These are phyloP conservation scores for Ziziphus jujuba DNA, from an alignment of 306 rosid species.

Conservation along the genomic window DNA sequence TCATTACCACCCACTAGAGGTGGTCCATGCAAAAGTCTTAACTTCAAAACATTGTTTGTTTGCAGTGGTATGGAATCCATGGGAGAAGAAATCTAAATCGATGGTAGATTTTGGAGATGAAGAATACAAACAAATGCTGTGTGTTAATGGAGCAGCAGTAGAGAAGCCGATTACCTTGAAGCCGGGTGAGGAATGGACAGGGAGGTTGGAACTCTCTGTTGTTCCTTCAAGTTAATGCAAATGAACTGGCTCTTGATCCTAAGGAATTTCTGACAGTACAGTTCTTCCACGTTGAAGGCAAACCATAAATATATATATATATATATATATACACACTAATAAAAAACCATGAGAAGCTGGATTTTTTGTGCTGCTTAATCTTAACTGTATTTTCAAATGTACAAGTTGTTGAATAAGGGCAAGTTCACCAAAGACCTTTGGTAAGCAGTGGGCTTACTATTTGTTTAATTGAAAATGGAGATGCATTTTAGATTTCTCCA, in stretches of 20 bases:
- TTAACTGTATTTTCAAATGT: slow-evolving; percentile 3
- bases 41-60: slow-evolving; percentile 9
- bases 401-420: slow-evolving; percentile 12
- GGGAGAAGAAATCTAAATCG: slow-evolving; percentile 72
- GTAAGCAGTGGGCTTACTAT: too few species aligned
- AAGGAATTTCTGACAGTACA: not conserved
- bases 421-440: not conserved
- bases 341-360: not conserved
- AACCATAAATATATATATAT: too few species aligned
- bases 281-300: not conserved
- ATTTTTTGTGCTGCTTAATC: not conserved
- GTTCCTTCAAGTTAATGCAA: slow-evolving; percentile 55
- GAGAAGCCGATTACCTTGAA: slow-evolving; percentile 73
- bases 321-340: too few species aligned
- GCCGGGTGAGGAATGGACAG: slow-evolving; percentile 88
- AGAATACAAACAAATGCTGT: slow-evolving; percentile 84
- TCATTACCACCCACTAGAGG: not conserved
- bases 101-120: slow-evolving; percentile 77
- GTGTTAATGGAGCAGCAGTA: slow-evolving; percentile 81
- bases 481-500: slow-evolving; percentile 22
- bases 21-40: not conserved
- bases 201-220: slow-evolving; percentile 70
- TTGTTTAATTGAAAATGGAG: too few species aligned
- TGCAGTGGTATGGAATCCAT: slow-evolving; percentile 93
- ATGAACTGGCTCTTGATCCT: slow-evolving; percentile 36